Base-by-base conservation (phyloP, 2,329 filamentous ascomycete species). In the Clarireedia homoeocarpa region DNA sequence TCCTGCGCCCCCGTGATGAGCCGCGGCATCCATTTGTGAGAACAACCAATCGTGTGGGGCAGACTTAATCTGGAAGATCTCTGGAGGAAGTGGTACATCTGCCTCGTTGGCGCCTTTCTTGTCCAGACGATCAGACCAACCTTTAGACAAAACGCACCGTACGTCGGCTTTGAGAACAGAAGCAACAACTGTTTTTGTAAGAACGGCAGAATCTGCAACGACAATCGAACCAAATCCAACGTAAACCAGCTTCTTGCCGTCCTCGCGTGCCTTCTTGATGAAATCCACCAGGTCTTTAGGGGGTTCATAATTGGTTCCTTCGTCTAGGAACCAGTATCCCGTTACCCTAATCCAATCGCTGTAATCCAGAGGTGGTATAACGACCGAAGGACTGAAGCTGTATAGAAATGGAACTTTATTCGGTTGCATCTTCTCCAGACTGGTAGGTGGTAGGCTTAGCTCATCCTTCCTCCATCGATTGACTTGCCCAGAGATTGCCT, bases 371-470 rank as follows among this genome's bases (percentile, higher is more conserved):
- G 94, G 94, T 27, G 91, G 92, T 2, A 89, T 84, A n/a, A 99
- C 94, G 12, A 99, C 94, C 10, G 84, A 88, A 0, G 91, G 90
- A 55, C 89, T 95, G 71, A 96, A 97, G 72, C 96, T 97, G 76
- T 99, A 99, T 47, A 99, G 73, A 71, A 99, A 99, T 0, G 94
- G 94, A n/a, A 96, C 90, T 70, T 95, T 95, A 75, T 96, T 96
- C 2, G 89, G 86, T 72, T 96, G 91, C 82, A 99, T 83, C 74
- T 91, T 95, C 69, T 94, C 88, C 45, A 96, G 75, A 57, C 77
- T 89, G 1, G 94, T 99, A 61, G 84, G 86, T 51, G 86, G 88
- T 27, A 99, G 75, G 0, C 84, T 82, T 5, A 99, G 79, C 24
- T 85, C 81, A 61, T 84, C 87, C 70, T 89, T 90, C 61, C 94